Percentiles rank a stretch among this genome's conserved stretches.
phyloP scores from a whole-genome alignment of 2,329 filamentous ascomycete genomes.

The Cryoendolithus antarcticus region DNA sequence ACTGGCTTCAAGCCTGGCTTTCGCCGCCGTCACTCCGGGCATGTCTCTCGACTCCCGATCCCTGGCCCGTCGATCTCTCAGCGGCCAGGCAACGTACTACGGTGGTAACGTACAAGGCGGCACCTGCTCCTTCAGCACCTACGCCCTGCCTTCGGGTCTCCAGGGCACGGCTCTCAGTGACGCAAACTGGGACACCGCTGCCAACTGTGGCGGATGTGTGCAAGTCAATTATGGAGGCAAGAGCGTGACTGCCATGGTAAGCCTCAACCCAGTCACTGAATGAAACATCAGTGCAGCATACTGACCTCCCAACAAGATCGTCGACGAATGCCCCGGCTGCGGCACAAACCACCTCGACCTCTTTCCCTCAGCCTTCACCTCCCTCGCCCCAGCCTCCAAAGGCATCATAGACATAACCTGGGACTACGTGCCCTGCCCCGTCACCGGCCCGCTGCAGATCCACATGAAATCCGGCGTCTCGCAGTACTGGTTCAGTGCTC shows the following conservation, averaged over 20 bases:
- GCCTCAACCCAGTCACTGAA: conserved; percentile 4
- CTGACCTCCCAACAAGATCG: conserved; percentile 26
- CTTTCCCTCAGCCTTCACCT: conserved; percentile 38
- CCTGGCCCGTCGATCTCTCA: conserved; percentile 12
- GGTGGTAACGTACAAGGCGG: conserved; percentile 38
- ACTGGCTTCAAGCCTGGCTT: not conserved
- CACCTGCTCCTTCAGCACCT: conserved; percentile 50
- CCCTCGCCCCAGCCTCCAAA: conserved; percentile 31
- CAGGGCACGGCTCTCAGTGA: conserved; percentile 51
- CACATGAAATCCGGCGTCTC: conserved; percentile 43
- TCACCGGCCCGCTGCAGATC: conserved; percentile 37
- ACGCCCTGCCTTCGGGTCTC: conserved; percentile 46
- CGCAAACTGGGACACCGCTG: conserved; percentile 43
- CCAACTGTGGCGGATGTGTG: conserved; percentile 50
- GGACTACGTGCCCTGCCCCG: conserved; percentile 40
- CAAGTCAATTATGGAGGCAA: conserved; percentile 43
- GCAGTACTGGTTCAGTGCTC: conserved; percentile 47
- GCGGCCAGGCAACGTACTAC: conserved; percentile 15
- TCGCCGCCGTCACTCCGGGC: conserved; percentile 7
- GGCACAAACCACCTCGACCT: conserved; percentile 43
- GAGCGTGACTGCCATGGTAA: conserved; percentile 50
- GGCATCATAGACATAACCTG: conserved; percentile 41
- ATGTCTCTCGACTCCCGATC: conserved; percentile 7
- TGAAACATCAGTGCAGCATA: not conserved
- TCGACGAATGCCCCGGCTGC: conserved; percentile 47